These are phyloP conservation scores for Phytophthora agathidicida DNA, from an alignment of 352 stramenopile genomes.

Conservation along the genomic window DNA sequence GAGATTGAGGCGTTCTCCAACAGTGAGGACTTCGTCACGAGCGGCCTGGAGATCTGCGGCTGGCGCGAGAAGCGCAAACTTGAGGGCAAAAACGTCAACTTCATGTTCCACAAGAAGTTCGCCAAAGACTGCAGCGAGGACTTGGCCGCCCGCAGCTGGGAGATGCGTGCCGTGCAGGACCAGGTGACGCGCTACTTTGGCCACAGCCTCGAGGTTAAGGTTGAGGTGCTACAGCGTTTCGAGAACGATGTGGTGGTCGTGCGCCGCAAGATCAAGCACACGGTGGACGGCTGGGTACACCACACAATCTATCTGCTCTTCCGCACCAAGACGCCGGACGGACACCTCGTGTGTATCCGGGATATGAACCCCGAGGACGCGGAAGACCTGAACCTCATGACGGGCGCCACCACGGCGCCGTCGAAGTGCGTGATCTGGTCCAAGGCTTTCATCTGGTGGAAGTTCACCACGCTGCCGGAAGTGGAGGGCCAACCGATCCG, in stretches of 20 bases:
- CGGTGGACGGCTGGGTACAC: conserved; percentile 59
- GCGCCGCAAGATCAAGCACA: conserved; percentile 61
- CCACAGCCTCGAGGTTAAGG: conserved; percentile 52
- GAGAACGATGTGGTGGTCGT: conserved; percentile 60
- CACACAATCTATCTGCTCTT: conserved; percentile 79
- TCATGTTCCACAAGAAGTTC: conserved; percentile 69
- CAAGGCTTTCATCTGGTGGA: conserved; percentile 73
- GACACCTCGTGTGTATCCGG: conserved; percentile 71
- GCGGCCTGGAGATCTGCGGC: conserved; percentile 60
- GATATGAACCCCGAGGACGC: conserved; percentile 60
- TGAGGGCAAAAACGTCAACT: conserved; percentile 56
- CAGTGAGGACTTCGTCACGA: conserved; percentile 56
- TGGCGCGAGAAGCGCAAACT: conserved; percentile 69
- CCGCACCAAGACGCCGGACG: conserved; percentile 67
- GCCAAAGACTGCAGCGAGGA: conserved; percentile 59
- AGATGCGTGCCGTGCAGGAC: conserved; percentile 61
- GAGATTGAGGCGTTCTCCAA: conserved; percentile 57
- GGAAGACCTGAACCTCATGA: conserved; percentile 39
- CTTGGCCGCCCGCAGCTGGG: conserved; percentile 51
- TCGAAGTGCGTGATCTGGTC: conserved; percentile 59
- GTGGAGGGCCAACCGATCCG: conserved; percentile 24
- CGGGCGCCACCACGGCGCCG: conserved; percentile 14
- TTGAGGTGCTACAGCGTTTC: conserved; percentile 61
- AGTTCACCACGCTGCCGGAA: conserved; percentile 56
- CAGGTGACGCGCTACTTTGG: conserved; percentile 65